Evolutionary conservation across 768 basidiomycete species (phyloP), one percentile per base, ranked within the genome.

Genomic region (Pleurotus tuber-regium): DNA sequence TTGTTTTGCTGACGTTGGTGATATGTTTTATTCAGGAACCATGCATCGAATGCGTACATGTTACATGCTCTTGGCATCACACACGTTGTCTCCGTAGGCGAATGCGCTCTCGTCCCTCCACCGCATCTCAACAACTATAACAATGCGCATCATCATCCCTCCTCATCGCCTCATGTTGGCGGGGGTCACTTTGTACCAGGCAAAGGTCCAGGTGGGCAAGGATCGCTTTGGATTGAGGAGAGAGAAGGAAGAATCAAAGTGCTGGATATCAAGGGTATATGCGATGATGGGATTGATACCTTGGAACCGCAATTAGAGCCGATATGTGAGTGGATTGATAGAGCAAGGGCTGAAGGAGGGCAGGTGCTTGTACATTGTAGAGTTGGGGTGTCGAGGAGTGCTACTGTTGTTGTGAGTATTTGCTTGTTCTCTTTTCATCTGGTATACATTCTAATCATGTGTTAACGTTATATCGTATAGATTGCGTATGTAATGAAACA

Each of bases 401-500:
- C 96, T 24, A 96, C 92, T 26, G 93, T 98, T 54, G 89, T 89
- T 55, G 86, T 87, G 60, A 66, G 84, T 80, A 19, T 51, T 30
- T 38, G 12, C 46, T 43, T 38, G 42, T 39, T 52, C 57, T 18
- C 18, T 36, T 28, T 53, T 29, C 39, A 43, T 19, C 40, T 31
- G 19, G 7, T 12, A 30, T 10, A 30, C 41, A 7, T 48, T 21
- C 31, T 33, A 16, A 53, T n/a, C n/a, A n/a, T n/a, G n/a, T n/a
- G n/a, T n/a, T n/a, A n/a, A n/a, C 11, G 10, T 47, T 18, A 30
- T 49, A 24, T 52, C 26, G 40, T 25, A 9, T 58, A 89, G 82
- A 98, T 98, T 62, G 95, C 95, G 14, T 98, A 98, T 68, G 89
- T 97, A 63, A 98, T 98, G 95, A 91, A 94, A 65, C 84, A 96